Conservation (phyloP, 2,329 filamentous ascomycete genomes). For the Trichoderma sp. region DNA sequence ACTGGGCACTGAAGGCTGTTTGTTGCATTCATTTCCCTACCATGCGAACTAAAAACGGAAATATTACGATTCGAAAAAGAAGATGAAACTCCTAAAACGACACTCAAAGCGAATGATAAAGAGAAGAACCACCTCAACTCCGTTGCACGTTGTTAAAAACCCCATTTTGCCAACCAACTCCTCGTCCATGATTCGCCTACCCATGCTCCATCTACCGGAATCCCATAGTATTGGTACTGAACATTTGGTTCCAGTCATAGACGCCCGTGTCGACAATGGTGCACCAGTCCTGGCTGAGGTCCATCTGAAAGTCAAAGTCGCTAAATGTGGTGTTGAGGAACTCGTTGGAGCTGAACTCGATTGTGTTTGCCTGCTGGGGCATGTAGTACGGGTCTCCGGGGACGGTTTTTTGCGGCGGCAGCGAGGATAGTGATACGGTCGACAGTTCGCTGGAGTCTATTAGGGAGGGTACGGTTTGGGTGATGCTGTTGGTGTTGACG, state of each 20-base stretch:
- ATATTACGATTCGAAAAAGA: background rate
- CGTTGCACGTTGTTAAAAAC: background rate
- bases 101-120: background rate
- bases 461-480: background rate
- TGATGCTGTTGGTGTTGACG: background rate
- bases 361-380: background rate
- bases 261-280: conserved; percentile 3
- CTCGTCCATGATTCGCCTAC: background rate
- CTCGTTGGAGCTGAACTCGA: conserved; percentile 17
- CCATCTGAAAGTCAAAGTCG: conserved; percentile 18
- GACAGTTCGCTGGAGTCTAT: background rate
- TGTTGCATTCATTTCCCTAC: background rate
- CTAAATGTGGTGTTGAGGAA: conserved; percentile 9
- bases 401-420: background rate
- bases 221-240: background rate
- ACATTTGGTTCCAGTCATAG: conserved; percentile 12
- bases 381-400: background rate
- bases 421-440: background rate
- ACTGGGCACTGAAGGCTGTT: background rate
- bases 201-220: background rate
- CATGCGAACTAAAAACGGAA: background rate
- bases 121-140: background rate
- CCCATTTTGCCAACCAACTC: background rate
- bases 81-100: background rate
- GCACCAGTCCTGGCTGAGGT: conserved; percentile 17